Base-by-base conservation (phyloP, 225 moss, liverwort and hornwort species). In the Marchantia paleacea region DNA sequence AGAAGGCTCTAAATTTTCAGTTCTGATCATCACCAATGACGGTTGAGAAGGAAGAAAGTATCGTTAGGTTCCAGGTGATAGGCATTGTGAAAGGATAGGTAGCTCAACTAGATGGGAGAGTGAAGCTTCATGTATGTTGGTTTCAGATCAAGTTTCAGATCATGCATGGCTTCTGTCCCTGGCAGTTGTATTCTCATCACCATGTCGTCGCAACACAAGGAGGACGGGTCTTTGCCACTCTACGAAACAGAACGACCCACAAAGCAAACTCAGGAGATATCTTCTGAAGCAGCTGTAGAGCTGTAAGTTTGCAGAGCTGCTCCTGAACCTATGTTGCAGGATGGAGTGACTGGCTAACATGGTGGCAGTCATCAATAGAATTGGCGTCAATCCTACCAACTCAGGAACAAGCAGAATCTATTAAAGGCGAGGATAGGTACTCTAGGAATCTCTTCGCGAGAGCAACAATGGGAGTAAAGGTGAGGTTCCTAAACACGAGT, bases 121-220 rank as follows among this genome's bases (percentile, higher is more conserved):
- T 49, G 71, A 20, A 87, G 84, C 54, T 82, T 87, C 84, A 87
- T 52, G 73, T 87, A 73, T 3, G 77, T 67, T 0, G 81, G 79
- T 55, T 77, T 66, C 0, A 87, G 77, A 50, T 87, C 87, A 55
- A 87, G 50, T 12, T 80, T 66, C 30, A 87, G 81, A 25, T 87
- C 84, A 28, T 48, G 64, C 84, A 80, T 84, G 22, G 80, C 55
- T 77, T 87, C 82, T 66, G 84, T 87, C 15, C 82, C 52, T 1
- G 87, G 87, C 66, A 87, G 20, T 29, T 80, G 52, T 22, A 87
- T 77, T 78, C 62, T 79, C 79, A 87, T 82, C 70, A 87, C 78
- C 79, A 87, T 82, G 60, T 84, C 81, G 69, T 87, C 87, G 61
- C 87, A 87, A 20, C 81, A 84, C 0, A 82, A 62, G 52, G 87